These are phyloP conservation scores for Pyrus betulifolia DNA, from an alignment of 306 rosid species.

Conservation along the genomic window DNA sequence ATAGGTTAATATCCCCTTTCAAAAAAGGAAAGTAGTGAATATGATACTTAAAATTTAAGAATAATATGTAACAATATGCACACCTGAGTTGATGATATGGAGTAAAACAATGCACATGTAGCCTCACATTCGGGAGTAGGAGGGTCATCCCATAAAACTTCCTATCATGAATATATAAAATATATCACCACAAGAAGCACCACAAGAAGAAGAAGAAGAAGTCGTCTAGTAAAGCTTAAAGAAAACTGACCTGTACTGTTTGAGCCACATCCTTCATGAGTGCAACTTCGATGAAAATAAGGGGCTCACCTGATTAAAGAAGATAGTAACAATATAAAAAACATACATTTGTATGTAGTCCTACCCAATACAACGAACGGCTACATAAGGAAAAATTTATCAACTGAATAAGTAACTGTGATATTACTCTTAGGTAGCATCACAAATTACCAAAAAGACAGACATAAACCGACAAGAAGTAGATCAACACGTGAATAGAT, in stretches of 20 bases:
- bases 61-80: constrained; percentile 2
- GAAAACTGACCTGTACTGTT: constrained; percentile 55
- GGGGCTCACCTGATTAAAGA: constrained; percentile 60
- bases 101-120: constrained; percentile 84
- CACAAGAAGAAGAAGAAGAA: constrained; percentile 1
- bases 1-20: neutral
- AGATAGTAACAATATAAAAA: neutral
- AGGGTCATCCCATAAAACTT: constrained; percentile 92
- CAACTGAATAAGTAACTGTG: neutral
- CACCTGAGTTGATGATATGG: constrained; percentile 97
- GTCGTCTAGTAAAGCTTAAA: neutral
- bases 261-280: constrained; percentile 73
- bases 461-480: neutral
- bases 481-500: constrained; percentile 2
- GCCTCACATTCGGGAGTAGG: constrained; percentile 80
- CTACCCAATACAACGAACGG: neutral
- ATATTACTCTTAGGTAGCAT: neutral
- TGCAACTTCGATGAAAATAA: constrained; percentile 90
- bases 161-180: constrained; percentile 31
- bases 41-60: no score
- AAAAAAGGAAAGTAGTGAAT: no score
- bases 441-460: neutral
- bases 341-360: neutral
- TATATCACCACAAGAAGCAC: neutral
- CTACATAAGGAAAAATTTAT: neutral